Evolutionary conservation across 2,329 filamentous ascomycete species (phyloP), one percentile per base, ranked within the genome.

Genomic region (Dactylellina leptospora): DNA sequence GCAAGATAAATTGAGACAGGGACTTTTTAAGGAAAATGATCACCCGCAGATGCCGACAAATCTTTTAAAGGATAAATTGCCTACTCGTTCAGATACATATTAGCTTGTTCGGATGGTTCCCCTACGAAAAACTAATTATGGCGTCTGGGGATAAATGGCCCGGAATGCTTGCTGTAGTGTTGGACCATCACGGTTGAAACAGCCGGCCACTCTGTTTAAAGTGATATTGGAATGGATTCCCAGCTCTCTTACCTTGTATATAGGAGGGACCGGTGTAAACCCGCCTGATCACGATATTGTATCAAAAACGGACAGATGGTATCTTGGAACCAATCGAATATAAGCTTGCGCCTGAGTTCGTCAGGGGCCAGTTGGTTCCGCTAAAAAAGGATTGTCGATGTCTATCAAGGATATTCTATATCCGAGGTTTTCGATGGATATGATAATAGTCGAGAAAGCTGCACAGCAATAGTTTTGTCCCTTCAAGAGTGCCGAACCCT

Each of bases 1-100:
- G 44, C 45, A 44, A 58, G 44, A 56, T 50, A 50, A 44, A 62
- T 58, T 72, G 53, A 62, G 45, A 38, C 44, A 51, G 53, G 62
- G 62, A 13, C 42, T 27, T 64, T 60, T 64, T 64, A 59, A 47
- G 66, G 66, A 33, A 72, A 72, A 64, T 53, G 45, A 64, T 72
- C 68, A 72, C 68, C 68, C 68, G 68, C 54, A 42, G 58, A 64
- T 72, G 68, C 68, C 68, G 68, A 60, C 30, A 50, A 72, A 64
- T 50, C 36, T 54, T 55, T 59, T 54, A 23, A 55, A 64, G 68
- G 68, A 47, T 72, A 72, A 72, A 63, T 72, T 64, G 68, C 33
- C 59, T 72, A 22, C 18, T 53, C 20, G 20, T 51, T 58, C 42
- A 54, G 47, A 72, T 16, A 64, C 55, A 64, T 64, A 60, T 72